A percentile compares a stretch with the other conserved stretches of the same genome.
Evolutionary conservation across 192 early-diverging fungal genomes (phyloP).

Genomic region (Linnemannia hyalina): DNA sequence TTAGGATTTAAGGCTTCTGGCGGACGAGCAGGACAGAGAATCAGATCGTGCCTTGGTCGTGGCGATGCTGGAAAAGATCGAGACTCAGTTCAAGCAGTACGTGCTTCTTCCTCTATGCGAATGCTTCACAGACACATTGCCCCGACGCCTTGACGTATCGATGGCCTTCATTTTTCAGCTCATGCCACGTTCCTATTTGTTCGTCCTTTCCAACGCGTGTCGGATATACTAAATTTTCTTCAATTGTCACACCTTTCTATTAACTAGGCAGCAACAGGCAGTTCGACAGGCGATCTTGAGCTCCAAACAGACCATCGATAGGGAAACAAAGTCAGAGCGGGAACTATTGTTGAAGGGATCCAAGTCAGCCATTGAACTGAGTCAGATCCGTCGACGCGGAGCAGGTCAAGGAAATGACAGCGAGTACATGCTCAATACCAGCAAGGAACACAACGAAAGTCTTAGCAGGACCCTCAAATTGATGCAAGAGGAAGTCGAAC

Average conservation of each 20-base stretch:
- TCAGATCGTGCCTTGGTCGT: constrained; percentile 55
- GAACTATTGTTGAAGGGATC: constrained; percentile 52
- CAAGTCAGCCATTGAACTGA: constrained; percentile 50
- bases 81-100: constrained; percentile 68
- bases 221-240: too few relatives aligned
- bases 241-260: not conserved
- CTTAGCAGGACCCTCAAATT: constrained; percentile 69
- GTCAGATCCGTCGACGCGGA: constrained; percentile 58
- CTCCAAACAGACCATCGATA: constrained; percentile 66
- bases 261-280: constrained; percentile 60
- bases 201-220: not conserved
- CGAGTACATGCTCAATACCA: constrained; percentile 62
- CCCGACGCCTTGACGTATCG: too few relatives aligned
- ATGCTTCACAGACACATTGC: not conserved
- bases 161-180: not conserved
- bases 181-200: not conserved
- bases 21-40: constrained; percentile 69
- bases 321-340: constrained; percentile 59
- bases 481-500: constrained; percentile 77
- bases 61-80: constrained; percentile 59
- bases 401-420: constrained; percentile 50
- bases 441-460: constrained; percentile 70
- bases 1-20: constrained; percentile 58
- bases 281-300: constrained; percentile 63
- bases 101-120: constrained; percentile 1